Percentiles rank a stretch among this genome's conserved stretches.
Conservation (phyloP, 2,329 filamentous ascomycete genomes). For the Colletotrichum agaves region DNA sequence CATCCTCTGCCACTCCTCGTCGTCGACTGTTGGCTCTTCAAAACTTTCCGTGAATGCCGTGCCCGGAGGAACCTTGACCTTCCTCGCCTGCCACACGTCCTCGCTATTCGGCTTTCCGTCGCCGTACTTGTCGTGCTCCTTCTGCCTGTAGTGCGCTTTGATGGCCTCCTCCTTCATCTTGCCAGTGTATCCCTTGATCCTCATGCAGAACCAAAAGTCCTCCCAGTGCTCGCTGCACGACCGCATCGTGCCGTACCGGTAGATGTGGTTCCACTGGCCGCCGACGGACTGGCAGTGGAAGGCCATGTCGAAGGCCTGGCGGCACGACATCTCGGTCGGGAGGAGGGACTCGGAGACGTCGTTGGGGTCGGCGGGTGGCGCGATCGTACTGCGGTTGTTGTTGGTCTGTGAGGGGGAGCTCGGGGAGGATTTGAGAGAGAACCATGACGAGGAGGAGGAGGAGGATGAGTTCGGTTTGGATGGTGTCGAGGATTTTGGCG, state of each 20-base stretch:
- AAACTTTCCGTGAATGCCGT: slow-evolving; percentile 57
- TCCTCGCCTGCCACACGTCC: slow-evolving; percentile 86
- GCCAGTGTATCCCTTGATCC: slow-evolving; percentile 72
- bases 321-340: slow-evolving; percentile 87
- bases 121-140: slow-evolving; percentile 72
- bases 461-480: slow-evolving; percentile 43
- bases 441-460: slow-evolving; percentile 45
- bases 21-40: slow-evolving; percentile 50
- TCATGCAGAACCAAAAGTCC: slow-evolving; percentile 99
- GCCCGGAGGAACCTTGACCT: slow-evolving; percentile 64
- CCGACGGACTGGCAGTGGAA: slow-evolving; percentile 94
- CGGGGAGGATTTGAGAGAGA: slow-evolving; percentile 47
- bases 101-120: slow-evolving; percentile 78
- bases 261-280: slow-evolving; percentile 91
- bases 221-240: slow-evolving; percentile 88
- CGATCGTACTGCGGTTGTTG: slow-evolving; percentile 38
- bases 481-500: slow-evolving; percentile 39
- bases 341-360: slow-evolving; percentile 75
- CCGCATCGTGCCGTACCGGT: slow-evolving; percentile 83
- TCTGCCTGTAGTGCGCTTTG: slow-evolving; percentile 74
- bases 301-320: slow-evolving; percentile 88
- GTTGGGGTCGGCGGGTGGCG: slow-evolving; percentile 47
- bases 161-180: slow-evolving; percentile 71
- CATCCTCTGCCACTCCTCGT: slow-evolving; percentile 56
- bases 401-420: slow-evolving; percentile 35